phyloP scores from a whole-genome alignment of 139 green algal genomes.

The Gonium pectorale region DNA sequence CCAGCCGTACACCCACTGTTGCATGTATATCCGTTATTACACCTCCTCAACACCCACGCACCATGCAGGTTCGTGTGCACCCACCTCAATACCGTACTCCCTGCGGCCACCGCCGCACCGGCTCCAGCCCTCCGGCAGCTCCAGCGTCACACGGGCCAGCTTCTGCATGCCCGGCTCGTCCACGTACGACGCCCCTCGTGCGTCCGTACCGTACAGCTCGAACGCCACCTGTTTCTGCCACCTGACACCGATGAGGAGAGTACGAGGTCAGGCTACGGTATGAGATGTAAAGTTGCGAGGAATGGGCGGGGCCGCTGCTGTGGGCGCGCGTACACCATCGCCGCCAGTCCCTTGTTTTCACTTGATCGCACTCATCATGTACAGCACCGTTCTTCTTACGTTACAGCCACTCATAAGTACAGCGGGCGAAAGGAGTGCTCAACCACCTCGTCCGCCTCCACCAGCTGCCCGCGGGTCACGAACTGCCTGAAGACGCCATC shows the following conservation, averaged over 20 bases:
- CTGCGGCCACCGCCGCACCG: no score
- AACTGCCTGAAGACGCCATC: not conserved
- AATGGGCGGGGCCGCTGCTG: no score
- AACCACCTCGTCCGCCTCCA: conserved; percentile 30
- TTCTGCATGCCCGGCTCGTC: conserved; percentile 5
- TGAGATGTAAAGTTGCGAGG: not conserved
- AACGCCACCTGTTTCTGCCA: not conserved
- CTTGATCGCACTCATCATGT: no score
- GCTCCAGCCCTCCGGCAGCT: conserved; percentile 5
- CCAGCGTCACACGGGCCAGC: not conserved
- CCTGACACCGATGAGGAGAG: not conserved
- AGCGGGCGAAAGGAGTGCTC: not conserved
- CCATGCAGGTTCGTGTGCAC: no score
- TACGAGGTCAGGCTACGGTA: not conserved
- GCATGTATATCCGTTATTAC: no score
- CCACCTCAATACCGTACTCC: no score
- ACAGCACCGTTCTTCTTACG: no score
- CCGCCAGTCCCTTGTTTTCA: no score
- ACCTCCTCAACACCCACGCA: no score
- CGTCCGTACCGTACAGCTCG: conserved; percentile 11
- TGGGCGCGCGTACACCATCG: not conserved
- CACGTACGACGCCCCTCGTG: not conserved
- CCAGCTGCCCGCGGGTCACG: conserved; percentile 19
- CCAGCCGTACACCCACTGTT: no score
- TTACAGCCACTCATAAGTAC: not conserved